Percentiles rank a stretch among this genome's conserved stretches.
Evolutionary conservation across 805 yeast species (phyloP).

Genomic region (Suhomyces sp.): DNA sequence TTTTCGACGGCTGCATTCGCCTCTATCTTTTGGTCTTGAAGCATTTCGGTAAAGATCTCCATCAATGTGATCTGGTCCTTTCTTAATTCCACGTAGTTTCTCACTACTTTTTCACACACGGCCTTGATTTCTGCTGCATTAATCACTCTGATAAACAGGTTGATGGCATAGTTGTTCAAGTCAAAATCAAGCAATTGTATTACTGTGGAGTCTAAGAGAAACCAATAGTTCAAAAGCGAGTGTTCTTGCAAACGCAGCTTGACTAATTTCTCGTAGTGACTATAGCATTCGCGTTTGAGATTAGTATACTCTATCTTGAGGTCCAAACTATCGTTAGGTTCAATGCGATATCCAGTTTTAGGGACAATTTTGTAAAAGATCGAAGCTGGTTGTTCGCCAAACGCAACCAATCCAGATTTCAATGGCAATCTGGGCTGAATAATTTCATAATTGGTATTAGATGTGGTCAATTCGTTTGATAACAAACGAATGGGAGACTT

Average conservation of each 20-base stretch:
- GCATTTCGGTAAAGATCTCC: conserved; percentile 4
- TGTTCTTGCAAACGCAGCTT: conserved; percentile 12
- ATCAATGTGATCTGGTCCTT: conserved; percentile 11
- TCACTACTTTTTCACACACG: conserved; percentile 13
- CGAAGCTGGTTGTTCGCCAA: conserved; percentile 68
- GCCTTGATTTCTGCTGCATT: conserved; percentile 18
- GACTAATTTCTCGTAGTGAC: conserved; percentile 10
- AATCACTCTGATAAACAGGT: conserved; percentile 14
- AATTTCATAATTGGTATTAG: conserved; percentile 24
- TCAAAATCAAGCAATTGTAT: conserved; percentile 23
- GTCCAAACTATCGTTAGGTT: conserved; percentile 35
- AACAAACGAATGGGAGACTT: conserved; percentile 53
- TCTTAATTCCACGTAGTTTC: conserved; percentile 7
- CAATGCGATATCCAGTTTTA: conserved; percentile 13
- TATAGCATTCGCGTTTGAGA: conserved; percentile 44
- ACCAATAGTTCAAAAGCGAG: conserved; percentile 18
- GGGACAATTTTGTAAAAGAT: conserved; percentile 54
- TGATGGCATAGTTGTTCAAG: conserved; percentile 29
- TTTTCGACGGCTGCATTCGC: background rate
- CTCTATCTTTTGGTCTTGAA: background rate
- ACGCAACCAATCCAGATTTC: conserved; percentile 42
- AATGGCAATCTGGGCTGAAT: conserved; percentile 19
- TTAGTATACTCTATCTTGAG: conserved; percentile 47
- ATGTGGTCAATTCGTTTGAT: conserved; percentile 38
- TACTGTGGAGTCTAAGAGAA: conserved; percentile 19